phyloP scores from a whole-genome alignment of 23 red algal genomes.

The Gracilaria domingensis region DNA sequence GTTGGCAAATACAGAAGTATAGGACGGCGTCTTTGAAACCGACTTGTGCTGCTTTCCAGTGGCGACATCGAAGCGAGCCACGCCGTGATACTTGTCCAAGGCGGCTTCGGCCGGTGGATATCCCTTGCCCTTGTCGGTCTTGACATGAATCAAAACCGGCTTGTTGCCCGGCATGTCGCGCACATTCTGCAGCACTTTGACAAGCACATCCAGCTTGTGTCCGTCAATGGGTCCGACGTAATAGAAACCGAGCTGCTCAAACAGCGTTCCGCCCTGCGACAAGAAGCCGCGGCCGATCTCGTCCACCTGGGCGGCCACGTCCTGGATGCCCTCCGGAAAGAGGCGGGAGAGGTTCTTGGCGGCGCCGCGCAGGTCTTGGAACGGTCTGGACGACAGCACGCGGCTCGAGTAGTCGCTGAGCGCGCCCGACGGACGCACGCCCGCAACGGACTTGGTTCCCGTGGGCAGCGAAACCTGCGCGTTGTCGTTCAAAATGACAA shows the following conservation, averaged over 20 bases:
- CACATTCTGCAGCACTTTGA: conserved; percentile 87
- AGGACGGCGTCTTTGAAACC: conserved; percentile 73
- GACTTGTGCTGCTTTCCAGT: conserved; percentile 88
- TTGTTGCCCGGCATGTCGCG: conserved; percentile 98
- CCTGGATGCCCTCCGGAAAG: conserved; percentile 89
- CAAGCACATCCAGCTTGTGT: conserved; percentile 87
- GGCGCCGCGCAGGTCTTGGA: conserved; percentile 82
- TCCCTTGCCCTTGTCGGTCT: conserved; percentile 95
- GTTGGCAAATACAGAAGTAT: conserved; percentile 94
- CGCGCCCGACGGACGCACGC: conserved; percentile 86
- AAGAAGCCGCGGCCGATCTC: conserved; percentile 88
- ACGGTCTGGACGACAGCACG: conserved; percentile 81
- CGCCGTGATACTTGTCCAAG: conserved; percentile 98
- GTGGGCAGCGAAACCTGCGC: conserved; percentile 95
- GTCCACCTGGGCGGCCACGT: conserved; percentile 92
- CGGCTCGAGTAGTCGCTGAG: conserved; percentile 90
- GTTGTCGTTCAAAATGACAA: conserved; percentile 99
- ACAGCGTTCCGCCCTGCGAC: conserved; percentile 87
- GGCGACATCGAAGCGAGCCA: conserved; percentile 85
- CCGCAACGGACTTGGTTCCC: conserved; percentile 93
- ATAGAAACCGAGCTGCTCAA: conserved; percentile 99
- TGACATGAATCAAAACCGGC: conserved; percentile 94
- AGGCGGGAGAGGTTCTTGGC: conserved; percentile 92
- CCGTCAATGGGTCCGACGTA: conserved; percentile 98
- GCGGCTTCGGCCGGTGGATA: conserved; percentile 96